phyloP scores from a whole-genome alignment of 495 filamentous ascomycete genomes.

The Aspergillus asperescens region DNA sequence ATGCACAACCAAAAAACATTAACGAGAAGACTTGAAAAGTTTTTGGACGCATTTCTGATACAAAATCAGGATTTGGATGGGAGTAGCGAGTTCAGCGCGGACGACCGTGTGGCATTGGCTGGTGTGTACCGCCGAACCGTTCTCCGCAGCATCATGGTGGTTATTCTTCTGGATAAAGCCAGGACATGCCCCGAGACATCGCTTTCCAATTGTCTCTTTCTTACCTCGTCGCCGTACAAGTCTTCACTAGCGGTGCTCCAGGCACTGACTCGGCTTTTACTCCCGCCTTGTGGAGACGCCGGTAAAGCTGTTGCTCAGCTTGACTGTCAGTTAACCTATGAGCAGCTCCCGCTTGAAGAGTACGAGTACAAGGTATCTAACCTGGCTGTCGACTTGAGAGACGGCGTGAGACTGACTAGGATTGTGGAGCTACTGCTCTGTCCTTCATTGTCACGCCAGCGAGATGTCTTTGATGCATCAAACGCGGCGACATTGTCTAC shows the following conservation, averaged over 20 bases:
- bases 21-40: constrained; percentile 43
- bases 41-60: constrained; percentile 55
- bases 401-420: constrained; percentile 56
- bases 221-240: constrained; percentile 47
- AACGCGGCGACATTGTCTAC: no score
- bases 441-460: constrained; percentile 22
- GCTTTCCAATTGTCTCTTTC: constrained; percentile 42
- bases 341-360: constrained; percentile 55
- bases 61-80: constrained; percentile 50
- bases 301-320: constrained; percentile 50
- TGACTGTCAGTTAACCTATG: constrained; percentile 48
- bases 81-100: constrained; percentile 14
- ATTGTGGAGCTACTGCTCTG: constrained; percentile 58
- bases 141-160: constrained; percentile 56
- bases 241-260: constrained; percentile 52
- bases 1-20: constrained; percentile 22
- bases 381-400: constrained; percentile 59
- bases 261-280: constrained; percentile 45
- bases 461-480: no score
- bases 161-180: constrained; percentile 54
- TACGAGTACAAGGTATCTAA: constrained; percentile 55
- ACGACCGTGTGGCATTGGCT: constrained; percentile 34
- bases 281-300: constrained; percentile 59
- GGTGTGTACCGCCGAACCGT: constrained; percentile 53
- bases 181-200: constrained; percentile 21